Base-by-base conservation (phyloP, 2,329 filamentous ascomycete species). In the Fusarium sp. region DNA sequence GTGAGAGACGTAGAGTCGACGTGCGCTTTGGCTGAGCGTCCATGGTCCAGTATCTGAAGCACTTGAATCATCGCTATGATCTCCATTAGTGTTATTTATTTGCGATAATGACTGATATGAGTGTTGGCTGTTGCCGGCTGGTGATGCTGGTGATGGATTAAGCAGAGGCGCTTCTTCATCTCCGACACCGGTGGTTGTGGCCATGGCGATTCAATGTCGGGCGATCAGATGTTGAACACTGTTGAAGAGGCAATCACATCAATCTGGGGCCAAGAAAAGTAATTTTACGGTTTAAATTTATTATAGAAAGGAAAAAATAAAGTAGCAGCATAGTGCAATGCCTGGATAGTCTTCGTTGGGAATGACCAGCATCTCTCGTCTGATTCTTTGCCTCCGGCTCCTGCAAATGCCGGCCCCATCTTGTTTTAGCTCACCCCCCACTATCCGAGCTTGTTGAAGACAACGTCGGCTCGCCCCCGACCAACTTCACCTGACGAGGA, bases 1-100 rank as follows among this genome's bases (percentile, higher is more conserved):
- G 68, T 91, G 89, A 0, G 88, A 91, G 1, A 81, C 73, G 72
- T 90, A 91, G 8, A 91, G 81, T 1, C 80, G 66, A 1, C 68
- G 66, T 10, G 72, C 65, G 58, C 69, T 74, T 7, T 73, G 65
- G 18, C 24, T 43, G 4, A 75, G 40, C 0, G 69, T 62, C 73
- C 69, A 72, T 14, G 13, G 18, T 11, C 13, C 24, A 2, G 34
- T 14, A n/a, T 42, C 28, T 7, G 34, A 11, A 5, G 22, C 15
- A 2, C 43, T 31, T 13, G 18, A 31, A 9, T 7, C 17, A 24
- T 34, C 28, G 14, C 13, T n/a, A 4, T 24, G 6, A 3, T 45
- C 26, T 15, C 15, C 42, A 20, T 49, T 51, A 15, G 24, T 48
- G n/a, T 24, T 39, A 14, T 24, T 18, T 18, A 34, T 34, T 7